phyloP scores from a whole-genome alignment of 495 filamentous ascomycete genomes.

The Wilcoxina mikolae region DNA sequence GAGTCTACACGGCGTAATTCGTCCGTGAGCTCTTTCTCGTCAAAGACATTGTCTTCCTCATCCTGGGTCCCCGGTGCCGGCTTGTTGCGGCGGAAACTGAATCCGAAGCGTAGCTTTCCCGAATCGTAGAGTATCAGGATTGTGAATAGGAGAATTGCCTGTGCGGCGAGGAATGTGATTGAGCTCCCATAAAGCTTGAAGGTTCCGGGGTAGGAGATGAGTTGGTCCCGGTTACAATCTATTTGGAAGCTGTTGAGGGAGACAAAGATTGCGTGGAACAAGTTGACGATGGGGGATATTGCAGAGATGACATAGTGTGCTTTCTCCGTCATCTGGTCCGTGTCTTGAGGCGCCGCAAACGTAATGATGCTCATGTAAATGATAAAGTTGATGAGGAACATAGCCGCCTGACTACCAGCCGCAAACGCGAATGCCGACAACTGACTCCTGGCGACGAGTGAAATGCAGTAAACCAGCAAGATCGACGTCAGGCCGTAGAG shows the following conservation, averaged over 20 bases:
- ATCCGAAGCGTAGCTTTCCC: slow-evolving; percentile 32
- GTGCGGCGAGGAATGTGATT: slow-evolving; percentile 58
- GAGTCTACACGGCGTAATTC: slow-evolving; percentile 38
- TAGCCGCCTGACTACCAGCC: slow-evolving; percentile 53
- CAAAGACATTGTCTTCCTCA: slow-evolving; percentile 33
- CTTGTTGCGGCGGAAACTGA: slow-evolving; percentile 9
- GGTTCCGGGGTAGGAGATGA: slow-evolving; percentile 52
- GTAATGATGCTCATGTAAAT: slow-evolving; percentile 53
- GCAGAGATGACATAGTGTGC: slow-evolving; percentile 54
- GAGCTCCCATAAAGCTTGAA: slow-evolving; percentile 64
- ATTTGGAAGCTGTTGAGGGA: slow-evolving; percentile 64
- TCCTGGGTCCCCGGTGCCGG: slow-evolving; percentile 24
- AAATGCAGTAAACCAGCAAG: slow-evolving; percentile 57
- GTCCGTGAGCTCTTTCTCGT: slow-evolving; percentile 36
- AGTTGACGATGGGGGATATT: slow-evolving; percentile 53
- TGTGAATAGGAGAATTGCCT: slow-evolving; percentile 49
- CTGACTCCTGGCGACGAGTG: slow-evolving; percentile 52
- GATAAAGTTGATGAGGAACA: slow-evolving; percentile 69
- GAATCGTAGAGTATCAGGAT: slow-evolving; percentile 59
- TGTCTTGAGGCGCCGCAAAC: slow-evolving; percentile 45
- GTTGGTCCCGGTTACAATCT: slow-evolving; percentile 45
- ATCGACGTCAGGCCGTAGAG: slow-evolving; percentile 61
- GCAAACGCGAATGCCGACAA: slow-evolving; percentile 60
- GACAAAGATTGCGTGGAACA: slow-evolving; percentile 54
- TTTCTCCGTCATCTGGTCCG: slow-evolving; percentile 44